phyloP scores from a whole-genome alignment of 345 rosid species.

The Jatropha curcas region DNA sequence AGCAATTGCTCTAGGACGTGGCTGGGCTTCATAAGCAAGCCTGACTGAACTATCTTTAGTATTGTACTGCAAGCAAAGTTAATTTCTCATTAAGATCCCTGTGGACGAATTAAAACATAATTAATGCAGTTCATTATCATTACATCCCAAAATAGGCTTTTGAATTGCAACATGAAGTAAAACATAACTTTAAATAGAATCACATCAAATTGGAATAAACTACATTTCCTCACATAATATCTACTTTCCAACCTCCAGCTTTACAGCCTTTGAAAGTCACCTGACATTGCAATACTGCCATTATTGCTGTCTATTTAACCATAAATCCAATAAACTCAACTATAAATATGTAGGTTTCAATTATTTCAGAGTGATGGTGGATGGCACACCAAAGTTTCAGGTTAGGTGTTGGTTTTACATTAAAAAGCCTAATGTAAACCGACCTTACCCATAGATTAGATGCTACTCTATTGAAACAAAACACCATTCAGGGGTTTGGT shows the following conservation, averaged over 20 bases:
- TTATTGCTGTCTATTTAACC: background rate
- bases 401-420: background rate
- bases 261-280: background rate
- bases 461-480: background rate
- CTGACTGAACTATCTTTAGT: constrained; percentile 88
- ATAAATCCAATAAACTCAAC: background rate
- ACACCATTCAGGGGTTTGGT: background rate
- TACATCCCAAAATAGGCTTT: background rate
- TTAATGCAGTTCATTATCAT: background rate
- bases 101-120: constrained; percentile 3
- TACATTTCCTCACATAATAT: background rate
- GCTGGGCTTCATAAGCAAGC: constrained; percentile 94
- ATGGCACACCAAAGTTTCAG: background rate
- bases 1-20: constrained; percentile 80
- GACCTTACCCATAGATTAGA: background rate
- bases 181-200: too few species aligned
- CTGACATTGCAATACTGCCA: background rate
- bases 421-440: background rate
- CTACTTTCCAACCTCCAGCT: background rate
- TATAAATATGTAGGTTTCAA: background rate
- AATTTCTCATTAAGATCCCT: constrained; percentile 7
- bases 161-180: background rate
- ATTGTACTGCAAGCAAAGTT: constrained; percentile 61
- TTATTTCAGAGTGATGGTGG: background rate
- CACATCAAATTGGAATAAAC: background rate